Evolutionary conservation across 768 basidiomycete species (phyloP), one percentile per base, ranked within the genome.

Genomic region (Suillus cothurnatus): DNA sequence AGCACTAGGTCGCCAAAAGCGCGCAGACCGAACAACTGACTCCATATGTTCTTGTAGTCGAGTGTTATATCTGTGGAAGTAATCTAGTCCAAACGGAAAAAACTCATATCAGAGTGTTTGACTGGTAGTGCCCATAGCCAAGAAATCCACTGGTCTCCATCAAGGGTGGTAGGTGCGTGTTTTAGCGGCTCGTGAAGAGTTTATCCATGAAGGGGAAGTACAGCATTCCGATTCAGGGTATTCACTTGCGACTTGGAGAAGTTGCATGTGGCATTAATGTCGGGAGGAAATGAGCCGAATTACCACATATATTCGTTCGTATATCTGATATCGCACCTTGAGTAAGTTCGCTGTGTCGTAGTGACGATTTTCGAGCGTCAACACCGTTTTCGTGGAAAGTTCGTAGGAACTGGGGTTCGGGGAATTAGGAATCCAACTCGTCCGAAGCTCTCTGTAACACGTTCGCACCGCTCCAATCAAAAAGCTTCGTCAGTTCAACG

Each of bases 71-170:
- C 62, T 34, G 55, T n/a, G 32, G 41, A 38, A 8, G 6, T 39
- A 15, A 64, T 34, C 41, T 34, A 56, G 23, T 2, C 31, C 41
- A 63, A 47, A 4, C n/a, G 1, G 28, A 19, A 15, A n/a, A 59
- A n/a, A 67, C 84, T 72, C 76, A 92, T 91, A 82, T 85, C 43
- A 96, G 78, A 7, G 93, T 95, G 36, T 96, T 97, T 4, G 89
- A 90, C 14, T 14, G 64, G 99, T 93, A 28, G 97, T 99, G 14
- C 95, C 97, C 90, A 97, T 91, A 0, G 95, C 90, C 86, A 88
- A 69, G 64, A 94, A 95, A 78, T 99, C 12, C 4, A 95, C 78
- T 99, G 97, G 74, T 99, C 96, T 15, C 97, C 97, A 17, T 97
- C 97, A 9, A 99, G 81, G 2, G 95, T 97, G 17, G 99, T 4